Percentiles rank a stretch among this genome's conserved stretches.
Conservation (phyloP, 2,329 filamentous ascomycete genomes). For the Aspergillus sp. region DNA sequence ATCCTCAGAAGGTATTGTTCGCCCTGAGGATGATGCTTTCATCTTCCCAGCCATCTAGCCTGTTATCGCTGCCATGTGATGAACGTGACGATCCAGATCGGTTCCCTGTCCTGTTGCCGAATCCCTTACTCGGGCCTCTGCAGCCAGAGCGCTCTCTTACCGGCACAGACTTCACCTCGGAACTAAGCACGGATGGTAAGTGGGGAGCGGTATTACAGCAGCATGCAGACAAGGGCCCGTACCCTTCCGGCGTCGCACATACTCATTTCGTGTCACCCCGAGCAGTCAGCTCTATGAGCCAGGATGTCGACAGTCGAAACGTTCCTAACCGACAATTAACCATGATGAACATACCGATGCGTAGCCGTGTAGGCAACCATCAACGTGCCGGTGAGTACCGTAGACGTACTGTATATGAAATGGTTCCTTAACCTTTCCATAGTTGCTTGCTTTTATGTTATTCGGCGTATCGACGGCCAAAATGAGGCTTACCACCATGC, state of each 20-base stretch:
- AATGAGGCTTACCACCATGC: not conserved
- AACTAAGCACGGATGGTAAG: not conserved
- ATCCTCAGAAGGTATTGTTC: not conserved
- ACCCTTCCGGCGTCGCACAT: not conserved
- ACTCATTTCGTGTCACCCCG: not conserved
- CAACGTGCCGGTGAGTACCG: slow-evolving; percentile 33
- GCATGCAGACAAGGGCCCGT: not conserved
- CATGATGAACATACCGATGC: not conserved
- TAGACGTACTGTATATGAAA: not conserved
- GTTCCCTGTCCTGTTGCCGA: not conserved
- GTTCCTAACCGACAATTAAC: not conserved
- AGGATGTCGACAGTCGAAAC: not conserved
- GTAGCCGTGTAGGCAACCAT: slow-evolving; percentile 49
- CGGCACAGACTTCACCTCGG: not conserved
- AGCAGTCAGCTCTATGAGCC: not conserved
- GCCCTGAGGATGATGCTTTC: not conserved
- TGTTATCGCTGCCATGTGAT: not conserved
- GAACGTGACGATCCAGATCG: not conserved
- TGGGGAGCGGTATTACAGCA: not conserved
- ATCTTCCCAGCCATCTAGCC: not conserved
- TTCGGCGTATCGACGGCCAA: not conserved
- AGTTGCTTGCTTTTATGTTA: not conserved
- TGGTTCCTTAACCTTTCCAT: not conserved
- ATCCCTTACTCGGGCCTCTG: not conserved
- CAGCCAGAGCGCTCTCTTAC: not conserved